Evolutionary conservation across 768 basidiomycete genomes (phyloP).

Genomic region (Tremella fuciformis): DNA sequence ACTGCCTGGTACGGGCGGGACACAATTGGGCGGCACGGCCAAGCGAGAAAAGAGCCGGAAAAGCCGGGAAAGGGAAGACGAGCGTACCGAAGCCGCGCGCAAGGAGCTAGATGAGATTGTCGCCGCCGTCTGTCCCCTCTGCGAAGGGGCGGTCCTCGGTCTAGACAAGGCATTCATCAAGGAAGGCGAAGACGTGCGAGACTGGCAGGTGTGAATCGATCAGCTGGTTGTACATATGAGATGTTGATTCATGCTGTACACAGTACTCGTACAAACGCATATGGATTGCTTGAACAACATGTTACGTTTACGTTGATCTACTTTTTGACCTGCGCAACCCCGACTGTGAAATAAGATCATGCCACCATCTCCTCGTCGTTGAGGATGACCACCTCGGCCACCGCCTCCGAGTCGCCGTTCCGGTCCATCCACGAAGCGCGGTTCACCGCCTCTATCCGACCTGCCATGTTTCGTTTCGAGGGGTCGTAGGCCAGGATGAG

Average conservation of each 20-base stretch:
- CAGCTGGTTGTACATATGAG: not conserved
- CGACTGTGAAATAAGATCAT: too few relatives aligned
- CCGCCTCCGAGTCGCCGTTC: not conserved
- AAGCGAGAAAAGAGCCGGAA: constrained; percentile 55
- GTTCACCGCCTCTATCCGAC: constrained; percentile 1
- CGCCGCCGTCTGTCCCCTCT: constrained; percentile 85
- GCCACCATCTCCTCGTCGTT: too few relatives aligned
- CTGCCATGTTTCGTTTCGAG: constrained; percentile 3
- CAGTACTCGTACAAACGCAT: not conserved
- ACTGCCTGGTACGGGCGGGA: constrained; percentile 17
- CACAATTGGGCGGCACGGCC: constrained; percentile 29
- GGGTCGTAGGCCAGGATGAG: constrained; percentile 42
- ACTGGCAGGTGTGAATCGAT: constrained; percentile 39
- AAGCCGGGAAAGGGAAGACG: constrained; percentile 58
- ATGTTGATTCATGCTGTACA: not conserved
- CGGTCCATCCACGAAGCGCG: constrained; percentile 1
- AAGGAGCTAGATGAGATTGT: constrained; percentile 84
- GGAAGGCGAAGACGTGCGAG: constrained; percentile 66
- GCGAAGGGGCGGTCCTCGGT: constrained; percentile 77
- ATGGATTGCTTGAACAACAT: too few relatives aligned
- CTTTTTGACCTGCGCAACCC: too few relatives aligned
- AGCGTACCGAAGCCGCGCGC: constrained; percentile 69
- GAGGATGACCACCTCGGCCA: too few relatives aligned
- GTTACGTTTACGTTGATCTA: too few relatives aligned
- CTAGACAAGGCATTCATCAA: constrained; percentile 80